Base-by-base conservation (phyloP, 78 protist genomes). In the Trichosphaerium sp. region DNA sequence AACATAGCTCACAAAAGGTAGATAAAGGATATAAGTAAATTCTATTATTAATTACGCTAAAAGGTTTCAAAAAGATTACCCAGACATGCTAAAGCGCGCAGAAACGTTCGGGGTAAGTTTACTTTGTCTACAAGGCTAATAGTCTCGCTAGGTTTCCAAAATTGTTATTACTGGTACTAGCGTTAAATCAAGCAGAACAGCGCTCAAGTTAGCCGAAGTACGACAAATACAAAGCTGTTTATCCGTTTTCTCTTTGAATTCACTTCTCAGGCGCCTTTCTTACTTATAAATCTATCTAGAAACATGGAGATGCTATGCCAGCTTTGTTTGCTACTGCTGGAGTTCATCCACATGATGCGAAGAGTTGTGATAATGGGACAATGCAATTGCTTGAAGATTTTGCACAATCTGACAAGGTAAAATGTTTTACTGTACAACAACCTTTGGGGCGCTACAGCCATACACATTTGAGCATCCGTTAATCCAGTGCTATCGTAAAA, bases 321-420 rank as follows among this genome's bases (percentile, higher is more conserved):
- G 55, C 57, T n/a, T 26, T 78, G 23, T 67, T 42, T 49, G 59
- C 63, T 12, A 78, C 84, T 12, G 62, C 48, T 51, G 84, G 84
- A 31, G 71, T 78, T 6, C 84, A 78, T 61, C 84, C 84, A 65
- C 84, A 78, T 34, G 49, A 61, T 40, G 84, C 84, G 15, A 12
- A 23, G 67, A 25, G 71, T 72, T 10, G 29, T 70, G 0, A 43
- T 41, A 55, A 40, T 14, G 64, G 29, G 38, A 15, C 41, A 18
- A 29, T 28, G 18, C 31, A 47, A 1, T 67, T 1, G n/a, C 74
- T 32, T 14, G 15, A 40, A 35, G 60, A 39, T 47, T 60, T 3
- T n/a, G 12, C 34, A 58, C 25, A 2, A 61, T 70, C 25, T 26
- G 42, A 8, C 25, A 35, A 42, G 21, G 77, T 78, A 10, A 56